phyloP scores from a whole-genome alignment of 495 filamentous ascomycete species.

The Xylaria acuta region DNA sequence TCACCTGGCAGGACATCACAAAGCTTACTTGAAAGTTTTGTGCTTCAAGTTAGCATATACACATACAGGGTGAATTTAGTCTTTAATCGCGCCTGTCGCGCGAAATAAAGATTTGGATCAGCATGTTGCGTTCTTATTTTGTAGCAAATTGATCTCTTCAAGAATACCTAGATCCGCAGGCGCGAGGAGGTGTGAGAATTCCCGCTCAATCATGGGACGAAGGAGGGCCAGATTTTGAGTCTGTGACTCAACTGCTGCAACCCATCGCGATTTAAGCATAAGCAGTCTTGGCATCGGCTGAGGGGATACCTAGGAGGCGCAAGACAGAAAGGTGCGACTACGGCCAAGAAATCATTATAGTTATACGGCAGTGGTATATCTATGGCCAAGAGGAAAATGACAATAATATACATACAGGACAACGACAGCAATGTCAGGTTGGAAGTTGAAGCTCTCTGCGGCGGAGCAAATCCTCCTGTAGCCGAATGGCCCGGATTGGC shows the following conservation, averaged over 20 bases:
- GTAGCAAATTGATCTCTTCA: neutral
- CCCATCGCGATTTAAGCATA: neutral
- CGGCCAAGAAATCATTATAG: slow-evolving; percentile 2
- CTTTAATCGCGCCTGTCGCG: neutral
- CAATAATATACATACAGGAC: neutral
- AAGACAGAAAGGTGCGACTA: neutral
- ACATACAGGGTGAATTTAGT: neutral
- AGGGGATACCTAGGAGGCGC: neutral
- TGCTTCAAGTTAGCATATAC: too few species aligned
- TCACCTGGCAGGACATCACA: too few species aligned
- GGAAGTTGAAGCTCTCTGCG: slow-evolving; percentile 2
- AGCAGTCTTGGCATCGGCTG: slow-evolving; percentile 3
- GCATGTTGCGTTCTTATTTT: neutral
- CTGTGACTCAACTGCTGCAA: neutral
- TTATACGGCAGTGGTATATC: neutral
- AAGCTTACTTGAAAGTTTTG: too few species aligned
- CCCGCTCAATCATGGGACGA: neutral
- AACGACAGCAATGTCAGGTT: neutral
- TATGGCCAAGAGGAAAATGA: neutral
- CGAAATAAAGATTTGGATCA: neutral
- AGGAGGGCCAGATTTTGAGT: neutral
- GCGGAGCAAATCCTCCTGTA: slow-evolving; percentile 15
- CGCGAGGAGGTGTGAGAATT: neutral
- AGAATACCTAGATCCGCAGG: neutral
- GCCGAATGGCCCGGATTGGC: neutral